phyloP scores from a whole-genome alignment of 108 stramenopile genomes.

The Aurantiochytrium sp. region DNA sequence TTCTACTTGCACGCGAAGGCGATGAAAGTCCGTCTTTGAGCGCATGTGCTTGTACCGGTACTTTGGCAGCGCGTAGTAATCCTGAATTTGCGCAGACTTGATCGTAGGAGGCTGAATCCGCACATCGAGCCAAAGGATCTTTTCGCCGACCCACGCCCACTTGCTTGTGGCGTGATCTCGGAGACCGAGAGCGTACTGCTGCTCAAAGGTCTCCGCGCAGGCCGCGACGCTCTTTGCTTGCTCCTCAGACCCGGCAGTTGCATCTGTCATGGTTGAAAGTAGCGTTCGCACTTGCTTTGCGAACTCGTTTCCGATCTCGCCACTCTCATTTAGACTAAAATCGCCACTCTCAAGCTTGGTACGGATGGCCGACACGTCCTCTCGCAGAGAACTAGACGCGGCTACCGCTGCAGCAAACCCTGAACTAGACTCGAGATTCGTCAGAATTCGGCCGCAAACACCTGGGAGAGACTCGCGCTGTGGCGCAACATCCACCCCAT shows the following conservation, averaged over 20 bases:
- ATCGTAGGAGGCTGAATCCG: neutral
- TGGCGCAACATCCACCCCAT: too few species aligned
- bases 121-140: conserved; percentile 10
- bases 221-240: too few species aligned
- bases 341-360: neutral
- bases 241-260: neutral
- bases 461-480: too few species aligned
- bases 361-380: neutral
- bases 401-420: too few species aligned
- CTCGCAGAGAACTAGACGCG: neutral
- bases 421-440: too few species aligned
- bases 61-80: conserved; percentile 10
- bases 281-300: neutral
- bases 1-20: neutral
- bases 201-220: neutral
- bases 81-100: neutral
- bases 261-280: neutral
- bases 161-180: neutral
- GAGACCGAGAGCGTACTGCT: neutral
- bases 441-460: too few species aligned
- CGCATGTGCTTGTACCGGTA: conserved; percentile 18
- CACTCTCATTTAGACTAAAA: neutral
- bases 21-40: neutral
- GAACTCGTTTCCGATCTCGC: neutral
- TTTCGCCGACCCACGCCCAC: conserved; percentile 9